Evolutionary conservation across 1,284 basidiomycete genomes (phyloP), one percentile per base, ranked within the genome.

Genomic region (Naganishia sp.): DNA sequence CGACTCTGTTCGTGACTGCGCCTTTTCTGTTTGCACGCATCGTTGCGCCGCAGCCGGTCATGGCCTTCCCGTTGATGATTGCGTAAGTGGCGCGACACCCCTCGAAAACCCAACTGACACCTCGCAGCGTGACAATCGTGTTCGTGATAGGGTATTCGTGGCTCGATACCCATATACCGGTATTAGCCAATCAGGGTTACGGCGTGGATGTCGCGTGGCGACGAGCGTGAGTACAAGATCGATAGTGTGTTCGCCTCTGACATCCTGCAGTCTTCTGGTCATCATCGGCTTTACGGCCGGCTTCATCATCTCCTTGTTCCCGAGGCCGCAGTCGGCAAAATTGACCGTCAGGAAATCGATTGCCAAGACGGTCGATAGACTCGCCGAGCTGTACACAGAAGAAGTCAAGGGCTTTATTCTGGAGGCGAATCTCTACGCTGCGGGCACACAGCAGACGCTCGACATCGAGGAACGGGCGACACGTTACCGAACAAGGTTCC

Each of bases 131-230:
- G 15, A 67, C 72, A 56, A 68, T 73, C n/a, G 68, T 75, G 11
- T 74, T 79, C 55, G 77, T 86, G 18, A 77, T 86, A 5, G 86
- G 86, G 1, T 88, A 87, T 73, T 84, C 83, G 0, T 87, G 86
- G 86, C 79, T 86, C 31, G 86, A 88, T 69, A 82, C 81, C 2
- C 84, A 87, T 71, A 70, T 84, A 7, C 69, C 72, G 2, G 75
- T 82, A 15, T 70, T 82, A 21, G 81, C 79, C 10, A 83, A 83
- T 66, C 81, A 83, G 18, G 86, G 86, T 21, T 74, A 81, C 7
- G 86, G 86, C 1, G 85, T 83, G 73, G 71, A 75, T 1, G 78
- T 87, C 10, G 84, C 85, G 0, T 87, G 86, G 81, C 79, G 80
- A 66, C 78, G 86, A 70, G 78, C 75, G 68, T 61, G 43, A 55